A percentile compares a stretch with the other conserved stretches of the same genome.
Conservation (phyloP, 2,329 filamentous ascomycete species). For the Akanthomyces muscarius region DNA sequence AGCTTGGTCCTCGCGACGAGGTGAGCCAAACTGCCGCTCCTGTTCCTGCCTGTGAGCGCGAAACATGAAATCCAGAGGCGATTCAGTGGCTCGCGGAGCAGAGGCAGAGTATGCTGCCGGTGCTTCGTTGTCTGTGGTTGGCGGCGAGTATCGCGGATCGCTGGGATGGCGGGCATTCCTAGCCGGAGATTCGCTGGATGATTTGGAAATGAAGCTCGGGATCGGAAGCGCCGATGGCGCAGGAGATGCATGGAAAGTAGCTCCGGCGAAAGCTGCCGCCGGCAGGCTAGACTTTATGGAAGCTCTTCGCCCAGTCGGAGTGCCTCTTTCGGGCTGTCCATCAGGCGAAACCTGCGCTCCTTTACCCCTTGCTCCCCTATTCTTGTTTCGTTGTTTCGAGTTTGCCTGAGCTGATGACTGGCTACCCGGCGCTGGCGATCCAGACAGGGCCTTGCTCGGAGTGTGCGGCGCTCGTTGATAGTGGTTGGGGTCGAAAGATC, state of each 20-base stretch:
- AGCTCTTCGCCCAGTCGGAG: slow-evolving; percentile 38
- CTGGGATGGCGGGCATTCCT: slow-evolving; percentile 34
- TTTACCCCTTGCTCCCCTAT: slow-evolving; percentile 29
- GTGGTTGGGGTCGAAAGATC: slow-evolving; percentile 30
- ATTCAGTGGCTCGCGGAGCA: slow-evolving; percentile 47
- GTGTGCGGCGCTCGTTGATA: slow-evolving; percentile 39
- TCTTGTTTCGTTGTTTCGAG: slow-evolving; percentile 28
- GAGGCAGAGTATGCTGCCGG: slow-evolving; percentile 40
- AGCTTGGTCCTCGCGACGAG: slow-evolving; percentile 38
- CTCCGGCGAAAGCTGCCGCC: slow-evolving; percentile 76
- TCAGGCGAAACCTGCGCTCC: slow-evolving; percentile 37
- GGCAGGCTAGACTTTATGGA: slow-evolving; percentile 41
- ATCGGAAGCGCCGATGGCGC: slow-evolving; percentile 86
- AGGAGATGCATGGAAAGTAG: slow-evolving; percentile 92
- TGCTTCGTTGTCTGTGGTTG: slow-evolving; percentile 50
- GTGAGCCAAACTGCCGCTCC: slow-evolving; percentile 53
- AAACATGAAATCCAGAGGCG: slow-evolving; percentile 87
- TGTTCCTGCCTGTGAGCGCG: slow-evolving; percentile 78
- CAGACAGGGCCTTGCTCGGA: slow-evolving; percentile 41
- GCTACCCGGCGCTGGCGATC: slow-evolving; percentile 31
- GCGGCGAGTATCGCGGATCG: slow-evolving; percentile 45
- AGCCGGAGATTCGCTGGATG: slow-evolving; percentile 61
- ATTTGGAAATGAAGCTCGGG: slow-evolving; percentile 78
- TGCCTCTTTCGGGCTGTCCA: slow-evolving; percentile 38
- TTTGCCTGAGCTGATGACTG: slow-evolving; percentile 24